These are phyloP conservation scores for Mycena venus DNA, from an alignment of 768 basidiomycete genomes.

Conservation along the genomic window DNA sequence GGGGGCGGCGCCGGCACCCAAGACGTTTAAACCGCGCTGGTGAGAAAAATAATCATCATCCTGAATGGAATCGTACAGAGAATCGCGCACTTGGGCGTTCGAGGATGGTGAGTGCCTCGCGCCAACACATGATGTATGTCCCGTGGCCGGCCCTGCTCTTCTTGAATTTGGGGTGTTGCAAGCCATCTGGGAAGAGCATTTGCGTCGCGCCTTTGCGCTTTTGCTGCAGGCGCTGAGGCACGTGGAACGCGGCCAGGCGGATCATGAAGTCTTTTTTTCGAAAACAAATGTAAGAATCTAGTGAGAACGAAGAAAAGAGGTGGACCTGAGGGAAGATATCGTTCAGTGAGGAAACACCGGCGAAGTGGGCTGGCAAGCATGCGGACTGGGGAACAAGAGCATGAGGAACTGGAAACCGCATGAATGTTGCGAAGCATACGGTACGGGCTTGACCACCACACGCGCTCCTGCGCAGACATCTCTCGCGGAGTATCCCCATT, in stretches of 20 bases:
- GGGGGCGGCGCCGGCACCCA: constrained; percentile 51
- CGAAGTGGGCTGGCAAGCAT: constrained; percentile 80
- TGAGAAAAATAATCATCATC: background rate
- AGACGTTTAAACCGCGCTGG: constrained; percentile 44
- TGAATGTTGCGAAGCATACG: constrained; percentile 57
- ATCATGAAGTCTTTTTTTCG: constrained; percentile 7
- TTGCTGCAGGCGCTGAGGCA: constrained; percentile 1
- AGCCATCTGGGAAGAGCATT: constrained; percentile 63
- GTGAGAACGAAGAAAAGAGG: constrained; percentile 14
- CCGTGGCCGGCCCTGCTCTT: constrained; percentile 59
- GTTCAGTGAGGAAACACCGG: constrained; percentile 62
- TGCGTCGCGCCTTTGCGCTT: constrained; percentile 33
- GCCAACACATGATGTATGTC: constrained; percentile 73
- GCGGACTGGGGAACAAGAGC: constrained; percentile 64
- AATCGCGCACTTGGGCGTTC: background rate
- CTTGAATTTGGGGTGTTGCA: constrained; percentile 76
- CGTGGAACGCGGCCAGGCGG: constrained; percentile 1
- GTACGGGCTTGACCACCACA: constrained; percentile 84
- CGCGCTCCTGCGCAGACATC: constrained; percentile 74
- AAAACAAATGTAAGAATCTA: background rate
- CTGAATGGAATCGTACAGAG: too few species aligned
- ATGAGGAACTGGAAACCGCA: background rate
- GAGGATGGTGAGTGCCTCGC: constrained; percentile 58
- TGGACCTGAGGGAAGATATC: constrained; percentile 70
- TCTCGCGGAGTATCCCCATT: constrained; percentile 58